phyloP scores from a whole-genome alignment of 495 filamentous ascomycete genomes.

The Trichoderma parareesei region DNA sequence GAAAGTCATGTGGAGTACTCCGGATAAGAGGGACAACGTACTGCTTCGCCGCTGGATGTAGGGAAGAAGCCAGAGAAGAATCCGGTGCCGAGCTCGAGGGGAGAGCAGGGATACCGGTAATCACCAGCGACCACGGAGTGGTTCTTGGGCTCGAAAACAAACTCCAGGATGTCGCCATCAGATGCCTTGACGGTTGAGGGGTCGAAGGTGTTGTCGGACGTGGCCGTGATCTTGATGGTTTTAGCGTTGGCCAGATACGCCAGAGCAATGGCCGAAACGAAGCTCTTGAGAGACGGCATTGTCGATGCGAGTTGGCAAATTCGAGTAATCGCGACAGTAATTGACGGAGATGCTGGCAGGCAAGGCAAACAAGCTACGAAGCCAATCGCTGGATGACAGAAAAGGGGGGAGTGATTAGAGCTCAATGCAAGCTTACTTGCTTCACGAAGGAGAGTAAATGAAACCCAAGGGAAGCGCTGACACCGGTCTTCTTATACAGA shows the following conservation, averaged over 20 bases:
- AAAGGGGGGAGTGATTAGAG: neutral
- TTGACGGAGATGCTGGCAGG: neutral
- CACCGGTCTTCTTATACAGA: neutral
- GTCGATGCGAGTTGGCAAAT: neutral
- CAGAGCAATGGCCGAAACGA: constrained; percentile 16
- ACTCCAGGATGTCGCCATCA: constrained; percentile 43
- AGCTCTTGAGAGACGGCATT: constrained; percentile 11
- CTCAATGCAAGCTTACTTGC: neutral
- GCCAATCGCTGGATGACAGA: neutral
- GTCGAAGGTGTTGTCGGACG: constrained; percentile 22
- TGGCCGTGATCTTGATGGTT: constrained; percentile 19
- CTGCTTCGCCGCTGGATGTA: constrained; percentile 17
- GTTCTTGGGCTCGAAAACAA: constrained; percentile 41
- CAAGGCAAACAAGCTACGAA: neutral
- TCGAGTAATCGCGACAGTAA: neutral
- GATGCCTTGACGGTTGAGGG: constrained; percentile 29
- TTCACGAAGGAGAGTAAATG: neutral
- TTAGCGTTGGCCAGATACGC: constrained; percentile 18
- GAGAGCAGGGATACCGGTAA: constrained; percentile 40
- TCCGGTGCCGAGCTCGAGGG: constrained; percentile 21
- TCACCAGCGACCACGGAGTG: constrained; percentile 43
- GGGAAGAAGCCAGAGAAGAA: constrained; percentile 43
- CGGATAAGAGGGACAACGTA: constrained; percentile 11
- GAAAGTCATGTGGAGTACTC: neutral
- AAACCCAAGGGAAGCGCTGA: neutral